These are phyloP conservation scores for Bolboschoenus planiculmis DNA, from an alignment of 176 grass and related monocot species.

Conservation along the genomic window DNA sequence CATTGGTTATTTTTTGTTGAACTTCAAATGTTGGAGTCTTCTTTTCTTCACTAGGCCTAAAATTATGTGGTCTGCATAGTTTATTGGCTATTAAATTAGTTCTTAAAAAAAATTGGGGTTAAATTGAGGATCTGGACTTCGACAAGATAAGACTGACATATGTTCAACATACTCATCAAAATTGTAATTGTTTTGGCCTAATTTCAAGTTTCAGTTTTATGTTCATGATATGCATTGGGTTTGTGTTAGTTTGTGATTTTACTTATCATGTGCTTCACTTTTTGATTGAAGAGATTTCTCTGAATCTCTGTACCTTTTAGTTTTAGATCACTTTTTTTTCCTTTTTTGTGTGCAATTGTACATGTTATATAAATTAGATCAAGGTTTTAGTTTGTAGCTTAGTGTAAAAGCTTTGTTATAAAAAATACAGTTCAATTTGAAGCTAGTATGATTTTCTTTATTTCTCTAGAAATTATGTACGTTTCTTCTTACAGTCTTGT, in stretches of 20 bases:
- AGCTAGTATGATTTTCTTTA: neutral
- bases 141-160: too few relatives aligned
- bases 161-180: too few relatives aligned
- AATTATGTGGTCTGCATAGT: neutral
- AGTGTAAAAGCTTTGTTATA: neutral
- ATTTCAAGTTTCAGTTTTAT: too few relatives aligned
- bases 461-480: neutral
- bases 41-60: neutral
- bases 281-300: constrained; percentile 48
- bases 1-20: neutral
- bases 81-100: too few relatives aligned
- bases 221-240: too few relatives aligned
- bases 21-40: neutral
- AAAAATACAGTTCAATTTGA: neutral
- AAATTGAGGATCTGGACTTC: too few relatives aligned
- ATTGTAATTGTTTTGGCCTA: too few relatives aligned
- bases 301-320: constrained; percentile 23
- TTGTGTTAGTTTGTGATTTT: constrained; percentile 36
- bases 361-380: neutral
- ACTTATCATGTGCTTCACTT: constrained; percentile 34
- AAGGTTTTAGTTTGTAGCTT: neutral
- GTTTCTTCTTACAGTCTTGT: neutral
- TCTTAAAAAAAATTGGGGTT: too few relatives aligned
- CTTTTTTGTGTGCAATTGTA: neutral
- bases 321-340: neutral